phyloP scores from a whole-genome alignment of 768 basidiomycete species.

The Leccinum uliginosum region DNA sequence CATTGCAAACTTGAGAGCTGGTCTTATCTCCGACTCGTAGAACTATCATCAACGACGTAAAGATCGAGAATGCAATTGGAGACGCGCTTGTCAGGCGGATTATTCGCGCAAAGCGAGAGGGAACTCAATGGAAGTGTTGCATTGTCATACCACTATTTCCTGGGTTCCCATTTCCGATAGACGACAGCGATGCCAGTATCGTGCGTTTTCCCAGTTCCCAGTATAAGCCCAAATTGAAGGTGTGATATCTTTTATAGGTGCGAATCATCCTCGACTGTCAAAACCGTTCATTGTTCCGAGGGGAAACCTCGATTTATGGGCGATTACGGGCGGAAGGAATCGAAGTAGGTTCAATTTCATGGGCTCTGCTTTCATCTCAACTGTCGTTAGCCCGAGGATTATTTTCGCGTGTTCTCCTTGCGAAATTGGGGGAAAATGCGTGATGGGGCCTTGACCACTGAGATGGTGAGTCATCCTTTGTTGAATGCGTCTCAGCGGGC shows the following conservation, averaged over 20 bases:
- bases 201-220: conserved; percentile 40
- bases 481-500: neutral
- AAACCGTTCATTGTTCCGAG: conserved; percentile 81
- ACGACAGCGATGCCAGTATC: conserved; percentile 88
- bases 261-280: conserved; percentile 96
- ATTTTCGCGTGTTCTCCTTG: conserved; percentile 86
- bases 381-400: conserved; percentile 75
- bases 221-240: neutral
- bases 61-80: conserved; percentile 90
- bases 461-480: conserved; percentile 54
- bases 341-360: conserved; percentile 46
- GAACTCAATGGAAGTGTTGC: conserved; percentile 86
- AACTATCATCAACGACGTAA: conserved; percentile 79
- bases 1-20: neutral
- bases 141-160: conserved; percentile 90
- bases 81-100: conserved; percentile 91
- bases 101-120: conserved; percentile 77
- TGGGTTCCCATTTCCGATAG: conserved; percentile 90
- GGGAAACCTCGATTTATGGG: conserved; percentile 87
- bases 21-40: conserved; percentile 33
- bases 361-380: neutral
- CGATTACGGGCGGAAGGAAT: conserved; percentile 84
- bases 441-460: conserved; percentile 79
- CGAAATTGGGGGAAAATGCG: conserved; percentile 93
- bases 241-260: conserved; percentile 43